Base-by-base conservation (phyloP, 1,139 yeast species). In the Suhomyces ambrosiae region DNA sequence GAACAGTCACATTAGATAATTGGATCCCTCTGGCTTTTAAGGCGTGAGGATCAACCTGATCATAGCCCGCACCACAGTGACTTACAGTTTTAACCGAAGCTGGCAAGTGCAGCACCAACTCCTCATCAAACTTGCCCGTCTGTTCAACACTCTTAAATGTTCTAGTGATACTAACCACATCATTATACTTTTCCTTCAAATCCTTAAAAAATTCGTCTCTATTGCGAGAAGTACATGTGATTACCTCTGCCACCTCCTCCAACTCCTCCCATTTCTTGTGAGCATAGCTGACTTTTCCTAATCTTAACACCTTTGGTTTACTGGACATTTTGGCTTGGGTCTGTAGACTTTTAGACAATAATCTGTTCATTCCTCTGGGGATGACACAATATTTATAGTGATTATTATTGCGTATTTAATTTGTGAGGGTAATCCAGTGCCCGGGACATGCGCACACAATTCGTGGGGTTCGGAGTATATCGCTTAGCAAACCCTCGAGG, bases 61-160 rank as follows among this genome's bases (percentile, higher is more conserved):
- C 97, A 60, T 92, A 92, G 5, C 98, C 97, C 1, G 98, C 98
- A 39, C 97, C 97, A 50, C 79, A 74, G 61, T 88, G 95, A 50
- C 86, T 72, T 14, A 92, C 70, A 10, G 80, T 74, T 51, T 79
- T 77, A 19, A 90, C 73, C 0, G 80, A 56, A 1, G 68, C 46
- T 3, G 96, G 95, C 39, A 92, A 65, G 23, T 65, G 63, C 9
- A 60, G 52, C 14, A 83, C 74, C 48, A 90, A 61, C 50, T 87
- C 95, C 35, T 72, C 78, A 56, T 89, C 96, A 52, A 89, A 79
- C 39, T 82, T 60, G 2, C 97, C 97, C 1, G 94, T 84, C 44
- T 62, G 56, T 11, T 41, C 44, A 10, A 66, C 55, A 41, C 79
- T 70, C 2, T 59, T 68, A 43, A 71, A 78, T 2, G 83, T 76